phyloP scores from a whole-genome alignment of 441 rosid genomes.

The Gossypium gossypioides region DNA sequence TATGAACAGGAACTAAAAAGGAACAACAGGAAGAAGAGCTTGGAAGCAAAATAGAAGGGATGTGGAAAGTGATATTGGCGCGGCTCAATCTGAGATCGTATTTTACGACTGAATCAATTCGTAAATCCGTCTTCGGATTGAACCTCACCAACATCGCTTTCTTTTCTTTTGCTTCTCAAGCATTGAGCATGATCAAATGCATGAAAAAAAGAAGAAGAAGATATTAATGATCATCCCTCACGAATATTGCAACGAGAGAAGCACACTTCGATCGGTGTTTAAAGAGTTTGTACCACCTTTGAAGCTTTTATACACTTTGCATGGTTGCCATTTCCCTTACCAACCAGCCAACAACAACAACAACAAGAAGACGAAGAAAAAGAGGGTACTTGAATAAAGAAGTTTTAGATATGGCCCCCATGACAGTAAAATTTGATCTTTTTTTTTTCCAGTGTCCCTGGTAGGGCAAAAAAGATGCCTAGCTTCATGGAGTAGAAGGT shows the following conservation, averaged over 20 bases:
- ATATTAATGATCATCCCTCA: not conserved
- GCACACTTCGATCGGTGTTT: not conserved
- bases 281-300: not conserved
- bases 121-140: constrained; percentile 81
- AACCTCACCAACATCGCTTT: constrained; percentile 87
- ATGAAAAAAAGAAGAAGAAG: not conserved
- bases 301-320: constrained; percentile 13
- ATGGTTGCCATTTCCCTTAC: not conserved
- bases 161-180: constrained; percentile 16
- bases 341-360: constrained; percentile 10
- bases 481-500: constrained; percentile 24
- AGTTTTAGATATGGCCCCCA: constrained; percentile 29
- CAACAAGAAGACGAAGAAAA: not conserved
- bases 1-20: not conserved
- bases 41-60: not conserved
- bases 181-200: constrained; percentile 7
- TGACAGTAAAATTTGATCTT: constrained; percentile 18
- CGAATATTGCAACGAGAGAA: constrained; percentile 7
- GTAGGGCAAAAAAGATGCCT: constrained; percentile 25
- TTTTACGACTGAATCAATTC: constrained; percentile 25
- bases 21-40: not conserved
- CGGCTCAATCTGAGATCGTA: constrained; percentile 92
- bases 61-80: constrained; percentile 77
- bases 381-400: constrained; percentile 22
- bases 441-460: constrained; percentile 12